phyloP scores from a whole-genome alignment of 2,329 filamentous ascomycete genomes.

The Sporothrix phasma region DNA sequence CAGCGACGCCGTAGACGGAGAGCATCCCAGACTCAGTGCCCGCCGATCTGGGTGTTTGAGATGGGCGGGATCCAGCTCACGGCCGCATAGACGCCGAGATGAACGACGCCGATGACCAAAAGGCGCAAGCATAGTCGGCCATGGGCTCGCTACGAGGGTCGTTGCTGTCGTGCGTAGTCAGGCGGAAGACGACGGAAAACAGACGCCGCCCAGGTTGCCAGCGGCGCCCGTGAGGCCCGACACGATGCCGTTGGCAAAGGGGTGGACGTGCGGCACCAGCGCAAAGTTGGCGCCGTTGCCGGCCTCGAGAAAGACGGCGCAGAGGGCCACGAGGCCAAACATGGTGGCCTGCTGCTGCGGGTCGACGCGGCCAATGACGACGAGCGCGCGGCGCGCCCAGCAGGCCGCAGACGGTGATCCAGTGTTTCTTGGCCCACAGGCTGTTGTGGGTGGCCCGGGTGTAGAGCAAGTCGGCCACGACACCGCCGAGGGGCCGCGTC shows the following conservation, averaged over 20 bases:
- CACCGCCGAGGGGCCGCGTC: constrained; percentile 56
- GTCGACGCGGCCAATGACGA: constrained; percentile 55
- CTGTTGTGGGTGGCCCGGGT: constrained; percentile 19
- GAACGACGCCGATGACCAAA: constrained; percentile 77
- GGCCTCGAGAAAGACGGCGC: constrained; percentile 75
- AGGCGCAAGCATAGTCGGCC: constrained; percentile 54
- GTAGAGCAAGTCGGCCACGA: constrained; percentile 40
- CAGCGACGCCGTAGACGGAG: too few species aligned
- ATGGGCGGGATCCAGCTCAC: constrained; percentile 48
- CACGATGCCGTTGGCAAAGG: constrained; percentile 67
- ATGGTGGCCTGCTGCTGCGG: constrained; percentile 53
- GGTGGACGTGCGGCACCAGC: constrained; percentile 77
- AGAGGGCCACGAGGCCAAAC: constrained; percentile 65
- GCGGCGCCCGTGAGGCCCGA: constrained; percentile 68
- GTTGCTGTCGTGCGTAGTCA: constrained; percentile 38
- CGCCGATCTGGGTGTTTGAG: constrained; percentile 43
- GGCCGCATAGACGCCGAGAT: constrained; percentile 57
- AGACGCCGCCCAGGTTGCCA: constrained; percentile 81
- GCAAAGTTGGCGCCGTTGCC: constrained; percentile 82
- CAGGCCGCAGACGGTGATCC: constrained; percentile 53
- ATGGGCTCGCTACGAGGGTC: not conserved
- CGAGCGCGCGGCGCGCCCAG: constrained; percentile 48
- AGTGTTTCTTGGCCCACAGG: constrained; percentile 42
- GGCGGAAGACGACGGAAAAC: constrained; percentile 76
- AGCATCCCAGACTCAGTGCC: constrained; percentile 25